phyloP scores from a whole-genome alignment of 768 basidiomycete genomes.

The Termitomyces sp. region DNA sequence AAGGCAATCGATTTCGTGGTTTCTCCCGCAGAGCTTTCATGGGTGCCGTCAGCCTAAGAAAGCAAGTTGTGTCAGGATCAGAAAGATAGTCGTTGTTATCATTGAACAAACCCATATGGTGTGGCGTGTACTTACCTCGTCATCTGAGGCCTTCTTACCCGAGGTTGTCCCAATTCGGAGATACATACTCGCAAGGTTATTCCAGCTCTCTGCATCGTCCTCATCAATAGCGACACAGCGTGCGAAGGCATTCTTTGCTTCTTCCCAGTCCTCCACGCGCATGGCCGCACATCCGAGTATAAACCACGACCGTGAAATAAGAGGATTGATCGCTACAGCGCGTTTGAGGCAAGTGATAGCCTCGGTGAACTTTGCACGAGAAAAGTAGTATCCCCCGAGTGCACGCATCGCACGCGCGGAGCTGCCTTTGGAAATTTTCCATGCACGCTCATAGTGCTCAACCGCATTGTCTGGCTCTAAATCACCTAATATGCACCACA shows the following conservation, averaged over 20 bases:
- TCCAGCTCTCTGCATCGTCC: constrained; percentile 98
- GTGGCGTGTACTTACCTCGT: constrained; percentile 14
- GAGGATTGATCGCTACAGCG: constrained; percentile 85
- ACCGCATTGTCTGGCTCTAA: constrained; percentile 68
- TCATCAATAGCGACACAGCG: constrained; percentile 90
- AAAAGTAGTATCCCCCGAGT: constrained; percentile 79
- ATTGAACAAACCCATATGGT: background rate
- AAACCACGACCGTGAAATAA: constrained; percentile 89
- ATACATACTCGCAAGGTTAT: constrained; percentile 92
- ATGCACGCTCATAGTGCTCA: constrained; percentile 77
- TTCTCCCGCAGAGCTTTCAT: constrained; percentile 4
- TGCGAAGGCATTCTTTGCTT: constrained; percentile 76
- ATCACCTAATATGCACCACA: constrained; percentile 95
- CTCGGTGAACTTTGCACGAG: constrained; percentile 53
- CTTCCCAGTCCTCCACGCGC: constrained; percentile 78
- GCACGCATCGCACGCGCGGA: constrained; percentile 92
- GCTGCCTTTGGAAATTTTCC: constrained; percentile 72
- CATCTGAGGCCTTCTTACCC: constrained; percentile 15
- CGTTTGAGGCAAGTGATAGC: constrained; percentile 62
- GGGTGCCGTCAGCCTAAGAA: background rate
- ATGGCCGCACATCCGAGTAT: constrained; percentile 90
- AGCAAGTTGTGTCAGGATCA: background rate
- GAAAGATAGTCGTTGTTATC: background rate
- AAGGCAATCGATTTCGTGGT: constrained; percentile 41
- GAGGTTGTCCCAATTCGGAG: constrained; percentile 61